phyloP scores from a whole-genome alignment of 1,139 yeast species.

The Pichia sp. region DNA sequence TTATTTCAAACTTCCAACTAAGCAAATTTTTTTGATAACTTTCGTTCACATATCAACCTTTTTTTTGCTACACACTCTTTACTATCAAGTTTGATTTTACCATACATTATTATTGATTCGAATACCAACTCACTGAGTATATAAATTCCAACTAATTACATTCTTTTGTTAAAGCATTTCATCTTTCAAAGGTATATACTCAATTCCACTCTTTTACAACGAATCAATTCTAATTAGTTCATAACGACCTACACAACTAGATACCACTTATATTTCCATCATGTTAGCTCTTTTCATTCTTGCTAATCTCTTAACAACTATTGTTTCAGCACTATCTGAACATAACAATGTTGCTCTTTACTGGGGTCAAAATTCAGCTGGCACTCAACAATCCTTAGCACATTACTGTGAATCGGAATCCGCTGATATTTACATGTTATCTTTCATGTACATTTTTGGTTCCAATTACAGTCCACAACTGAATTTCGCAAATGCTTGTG shows the following conservation, averaged over 20 bases:
- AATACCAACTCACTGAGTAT: neutral
- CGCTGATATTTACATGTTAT: slow-evolving; percentile 65
- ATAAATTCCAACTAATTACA: slow-evolving; percentile 2
- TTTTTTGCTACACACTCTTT: no score
- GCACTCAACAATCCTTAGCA: slow-evolving; percentile 58
- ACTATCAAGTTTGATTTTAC: no score
- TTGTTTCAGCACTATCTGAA: slow-evolving; percentile 26
- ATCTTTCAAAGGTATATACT: no score
- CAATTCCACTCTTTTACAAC: no score
- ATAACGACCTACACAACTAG: no score
- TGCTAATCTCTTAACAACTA: slow-evolving; percentile 6
- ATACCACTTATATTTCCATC: neutral
- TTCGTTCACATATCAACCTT: no score
- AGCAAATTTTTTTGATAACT: no score
- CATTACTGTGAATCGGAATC: slow-evolving; percentile 62
- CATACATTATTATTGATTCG: no score
- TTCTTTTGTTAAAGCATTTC: neutral
- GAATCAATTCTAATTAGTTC: no score
- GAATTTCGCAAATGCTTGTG: slow-evolving; percentile 68
- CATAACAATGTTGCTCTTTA: slow-evolving; percentile 66
- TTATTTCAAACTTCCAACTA: no score
- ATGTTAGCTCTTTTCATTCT: slow-evolving; percentile 11
- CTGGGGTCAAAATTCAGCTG: slow-evolving; percentile 89
- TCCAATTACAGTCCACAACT: slow-evolving; percentile 37
- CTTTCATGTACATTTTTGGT: slow-evolving; percentile 66